Evolutionary conservation across 2,329 filamentous ascomycete species (phyloP), one percentile per base, ranked within the genome.

Genomic region (Sporothrix brasiliensis): DNA sequence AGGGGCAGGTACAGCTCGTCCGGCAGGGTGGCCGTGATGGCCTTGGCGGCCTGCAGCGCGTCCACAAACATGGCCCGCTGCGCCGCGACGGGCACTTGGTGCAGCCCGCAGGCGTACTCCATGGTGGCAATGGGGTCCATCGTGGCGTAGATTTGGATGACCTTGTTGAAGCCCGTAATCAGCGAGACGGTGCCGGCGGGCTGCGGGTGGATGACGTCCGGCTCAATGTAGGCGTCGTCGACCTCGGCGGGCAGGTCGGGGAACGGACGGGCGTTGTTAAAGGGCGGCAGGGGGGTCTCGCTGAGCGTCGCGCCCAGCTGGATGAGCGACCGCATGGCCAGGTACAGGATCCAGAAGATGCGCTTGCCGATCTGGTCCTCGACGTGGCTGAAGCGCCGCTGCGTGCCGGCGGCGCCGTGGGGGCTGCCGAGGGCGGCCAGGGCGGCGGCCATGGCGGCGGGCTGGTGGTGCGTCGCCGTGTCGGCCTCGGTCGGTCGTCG

Each of bases 321-420:
- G 69, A 91, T 87, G 78, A 96, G 88, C 0, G 92, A 92, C 72
- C 89, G 86, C 72, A 92, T 87, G 47, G 90, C 90, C 5, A 93
- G 87, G 73, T 95, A 88, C 74, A 93, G 85, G 27, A 92, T 90
- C 89, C 93, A 97, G 78, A 96, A 97, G 53, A 97, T 89, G 73
- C 91, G 87, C 77, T 91, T 91, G 61, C 90, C 88, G 61, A 92
- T 86, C 79, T 93, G 90, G 75, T 90, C 88, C 76, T 89, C 89
- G 67, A 93, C 86, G 65, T 90, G 89, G 75, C 92, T 89, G 81
- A 71, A 50, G 16, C 27, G 58, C 56, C 82, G 79, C 10, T 27
- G 41, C 16, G 14, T 2, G 27, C 47, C 63, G 5, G 61, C 13
- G 7, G 10, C 41, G 41, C 50, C 47, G 34, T 47, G 30, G 16